phyloP scores from a whole-genome alignment of 352 stramenopile genomes.

The Phytopythium mirpurense region DNA sequence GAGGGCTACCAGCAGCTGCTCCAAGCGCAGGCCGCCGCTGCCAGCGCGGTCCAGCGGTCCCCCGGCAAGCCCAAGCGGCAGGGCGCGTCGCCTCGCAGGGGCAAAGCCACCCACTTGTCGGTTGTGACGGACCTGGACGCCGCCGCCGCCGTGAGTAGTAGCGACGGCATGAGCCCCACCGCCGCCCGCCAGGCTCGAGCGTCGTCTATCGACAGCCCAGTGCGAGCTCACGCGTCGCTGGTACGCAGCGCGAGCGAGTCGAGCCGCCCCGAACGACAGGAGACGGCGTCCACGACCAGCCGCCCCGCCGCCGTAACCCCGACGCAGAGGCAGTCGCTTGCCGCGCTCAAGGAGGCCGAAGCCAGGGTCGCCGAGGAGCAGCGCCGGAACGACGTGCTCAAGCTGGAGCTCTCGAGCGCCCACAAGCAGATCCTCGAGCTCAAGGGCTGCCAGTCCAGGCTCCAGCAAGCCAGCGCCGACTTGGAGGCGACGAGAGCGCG shows the following conservation, averaged over 20 bases:
- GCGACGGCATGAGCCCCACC: neutral
- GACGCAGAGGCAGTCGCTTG: conserved; percentile 3
- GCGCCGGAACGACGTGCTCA: conserved; percentile 30
- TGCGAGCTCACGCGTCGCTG: neutral
- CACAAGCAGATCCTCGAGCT: conserved; percentile 52
- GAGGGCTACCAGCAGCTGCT: conserved; percentile 19
- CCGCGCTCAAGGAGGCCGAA: conserved; percentile 28
- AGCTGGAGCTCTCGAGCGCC: conserved; percentile 41
- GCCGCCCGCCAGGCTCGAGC: neutral
- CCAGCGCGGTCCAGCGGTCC: conserved; percentile 13
- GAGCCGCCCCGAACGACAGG: neutral
- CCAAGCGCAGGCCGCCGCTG: conserved; percentile 7
- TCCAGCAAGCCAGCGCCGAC: conserved; percentile 7
- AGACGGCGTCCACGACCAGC: neutral
- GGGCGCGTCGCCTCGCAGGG: conserved; percentile 8
- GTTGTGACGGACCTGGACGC: neutral
- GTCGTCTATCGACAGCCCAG: neutral
- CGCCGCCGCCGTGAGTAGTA: neutral
- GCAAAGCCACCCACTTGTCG: neutral
- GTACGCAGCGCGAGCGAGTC: neutral
- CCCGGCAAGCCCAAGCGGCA: conserved; percentile 18
- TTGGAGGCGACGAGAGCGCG: conserved; percentile 1
- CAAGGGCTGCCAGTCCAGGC: conserved; percentile 31
- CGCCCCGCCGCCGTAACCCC: neutral
- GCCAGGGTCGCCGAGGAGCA: conserved; percentile 48